These are phyloP conservation scores for Penicillium sp. DNA, from an alignment of 2,329 filamentous ascomycete species.

Conservation along the genomic window DNA sequence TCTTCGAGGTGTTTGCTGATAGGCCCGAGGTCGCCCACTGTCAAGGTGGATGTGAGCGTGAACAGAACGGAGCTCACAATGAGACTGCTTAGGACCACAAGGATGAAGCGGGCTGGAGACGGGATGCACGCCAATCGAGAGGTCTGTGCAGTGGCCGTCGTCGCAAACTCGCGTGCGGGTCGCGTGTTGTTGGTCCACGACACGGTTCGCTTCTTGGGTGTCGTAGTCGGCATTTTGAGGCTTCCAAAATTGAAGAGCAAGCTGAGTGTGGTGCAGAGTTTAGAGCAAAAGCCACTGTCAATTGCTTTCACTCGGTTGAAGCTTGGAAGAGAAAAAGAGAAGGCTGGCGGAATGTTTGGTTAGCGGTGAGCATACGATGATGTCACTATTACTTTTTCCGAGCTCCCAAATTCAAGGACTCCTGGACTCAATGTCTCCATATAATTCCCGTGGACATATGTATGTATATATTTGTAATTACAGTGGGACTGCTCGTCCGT, in stretches of 20 bases:
- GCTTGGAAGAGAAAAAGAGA: neutral
- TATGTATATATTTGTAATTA: neutral
- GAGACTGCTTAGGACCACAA: constrained; percentile 54
- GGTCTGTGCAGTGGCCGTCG: constrained; percentile 12
- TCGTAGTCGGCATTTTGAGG: constrained; percentile 11
- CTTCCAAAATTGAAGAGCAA: neutral
- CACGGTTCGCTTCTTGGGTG: constrained; percentile 25
- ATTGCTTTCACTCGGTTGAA: neutral
- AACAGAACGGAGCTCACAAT: constrained; percentile 63
- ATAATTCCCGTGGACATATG: too few relatives aligned
- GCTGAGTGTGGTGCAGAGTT: neutral
- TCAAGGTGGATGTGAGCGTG: constrained; percentile 58
- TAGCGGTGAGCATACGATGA: constrained; percentile 35
- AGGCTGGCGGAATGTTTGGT: constrained; percentile 2
- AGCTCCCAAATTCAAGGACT: constrained; percentile 7
- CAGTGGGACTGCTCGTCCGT: neutral
- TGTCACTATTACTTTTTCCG: constrained; percentile 26
- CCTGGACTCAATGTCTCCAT: neutral
- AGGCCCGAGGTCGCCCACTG: constrained; percentile 62
- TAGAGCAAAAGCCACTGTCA: neutral
- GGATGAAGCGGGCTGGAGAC: constrained; percentile 43
- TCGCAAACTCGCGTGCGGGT: constrained; percentile 14
- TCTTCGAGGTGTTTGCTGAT: constrained; percentile 64
- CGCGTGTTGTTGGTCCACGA: constrained; percentile 6
- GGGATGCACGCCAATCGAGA: constrained; percentile 28